Evolutionary conservation across 192 early-diverging fungal genomes (phyloP).

Genomic region (Thamnidium elegans): DNA sequence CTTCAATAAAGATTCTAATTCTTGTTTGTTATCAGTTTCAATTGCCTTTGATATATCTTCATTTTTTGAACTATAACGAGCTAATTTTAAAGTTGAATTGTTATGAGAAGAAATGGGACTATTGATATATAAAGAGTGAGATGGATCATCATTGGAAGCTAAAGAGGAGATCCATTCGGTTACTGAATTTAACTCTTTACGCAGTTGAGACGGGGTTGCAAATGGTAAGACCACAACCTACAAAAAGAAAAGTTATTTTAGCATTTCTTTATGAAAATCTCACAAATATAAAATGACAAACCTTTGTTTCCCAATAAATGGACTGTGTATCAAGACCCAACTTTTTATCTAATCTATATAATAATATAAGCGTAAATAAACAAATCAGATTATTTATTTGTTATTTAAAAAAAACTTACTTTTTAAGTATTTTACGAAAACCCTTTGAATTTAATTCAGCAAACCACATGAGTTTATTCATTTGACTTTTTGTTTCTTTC

Average conservation of each 20-base stretch:
- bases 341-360: conserved; percentile 54
- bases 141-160: no score
- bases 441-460: conserved; percentile 51
- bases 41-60: conserved; percentile 37
- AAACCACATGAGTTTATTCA: conserved; percentile 50
- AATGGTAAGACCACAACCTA: conserved; percentile 42
- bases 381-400: not conserved
- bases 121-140: no score
- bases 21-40: conserved; percentile 34
- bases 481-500: conserved; percentile 42
- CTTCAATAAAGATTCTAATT: conserved; percentile 31
- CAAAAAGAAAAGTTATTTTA: not conserved
- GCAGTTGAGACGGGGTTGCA: conserved; percentile 30
- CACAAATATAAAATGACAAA: conserved; percentile 13
- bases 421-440: conserved; percentile 56
- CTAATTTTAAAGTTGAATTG: conserved; percentile 4
- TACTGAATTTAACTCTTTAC: conserved; percentile 19
- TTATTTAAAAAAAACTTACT: conserved; percentile 40
- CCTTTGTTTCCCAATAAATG: conserved; percentile 50
- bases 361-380: no score
- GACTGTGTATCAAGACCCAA: conserved; percentile 34
- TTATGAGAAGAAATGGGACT: not conserved
- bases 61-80: conserved; percentile 14
- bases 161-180: no score
- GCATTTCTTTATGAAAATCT: not conserved